These are phyloP conservation scores for Globisporangium carolinianum DNA, from an alignment of 352 stramenopile species.

Conservation along the genomic window DNA sequence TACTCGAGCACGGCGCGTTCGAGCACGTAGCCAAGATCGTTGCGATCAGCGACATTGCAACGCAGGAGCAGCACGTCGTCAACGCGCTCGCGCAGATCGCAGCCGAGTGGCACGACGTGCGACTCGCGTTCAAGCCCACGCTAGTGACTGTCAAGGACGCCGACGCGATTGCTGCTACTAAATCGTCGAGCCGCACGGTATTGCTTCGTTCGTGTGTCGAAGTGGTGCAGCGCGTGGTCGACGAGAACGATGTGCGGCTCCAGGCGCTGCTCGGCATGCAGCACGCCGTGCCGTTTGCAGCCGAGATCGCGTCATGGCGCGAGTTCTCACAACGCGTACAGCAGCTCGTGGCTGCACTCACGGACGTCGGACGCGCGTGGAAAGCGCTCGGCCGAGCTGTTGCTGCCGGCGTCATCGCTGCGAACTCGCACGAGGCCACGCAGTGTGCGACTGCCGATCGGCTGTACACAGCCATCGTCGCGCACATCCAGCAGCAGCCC, in stretches of 20 bases:
- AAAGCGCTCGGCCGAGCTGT: slow-evolving; percentile 43
- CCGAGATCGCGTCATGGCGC: slow-evolving; percentile 41
- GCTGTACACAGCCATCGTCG: slow-evolving; percentile 28
- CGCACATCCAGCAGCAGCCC: slow-evolving; percentile 19
- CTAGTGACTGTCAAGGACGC: not conserved
- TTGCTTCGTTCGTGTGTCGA: slow-evolving; percentile 27
- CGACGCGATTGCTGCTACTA: not conserved
- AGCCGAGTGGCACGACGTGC: slow-evolving; percentile 36
- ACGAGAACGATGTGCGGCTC: slow-evolving; percentile 54
- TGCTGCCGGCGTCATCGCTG: slow-evolving; percentile 37
- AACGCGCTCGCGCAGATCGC: slow-evolving; percentile 34
- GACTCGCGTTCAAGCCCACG: slow-evolving; percentile 36
- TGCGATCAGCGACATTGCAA: slow-evolving; percentile 60
- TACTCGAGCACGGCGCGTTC: slow-evolving; percentile 62
- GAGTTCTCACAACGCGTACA: slow-evolving; percentile 35
- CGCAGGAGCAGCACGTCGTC: slow-evolving; percentile 60
- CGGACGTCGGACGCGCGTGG: slow-evolving; percentile 39
- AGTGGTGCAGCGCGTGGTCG: slow-evolving; percentile 35
- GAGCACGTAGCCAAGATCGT: slow-evolving; percentile 43
- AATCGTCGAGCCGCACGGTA: not conserved
- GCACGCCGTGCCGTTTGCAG: slow-evolving; percentile 34
- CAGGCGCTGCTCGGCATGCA: slow-evolving; percentile 41
- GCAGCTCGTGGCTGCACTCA: slow-evolving; percentile 31
- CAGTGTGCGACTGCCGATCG: slow-evolving; percentile 34
- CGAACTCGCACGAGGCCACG: slow-evolving; percentile 27